A percentile compares a stretch with the other conserved stretches of the same genome.
phyloP scores from a whole-genome alignment of 305 asterid species.

The Fraxinus latifolia region DNA sequence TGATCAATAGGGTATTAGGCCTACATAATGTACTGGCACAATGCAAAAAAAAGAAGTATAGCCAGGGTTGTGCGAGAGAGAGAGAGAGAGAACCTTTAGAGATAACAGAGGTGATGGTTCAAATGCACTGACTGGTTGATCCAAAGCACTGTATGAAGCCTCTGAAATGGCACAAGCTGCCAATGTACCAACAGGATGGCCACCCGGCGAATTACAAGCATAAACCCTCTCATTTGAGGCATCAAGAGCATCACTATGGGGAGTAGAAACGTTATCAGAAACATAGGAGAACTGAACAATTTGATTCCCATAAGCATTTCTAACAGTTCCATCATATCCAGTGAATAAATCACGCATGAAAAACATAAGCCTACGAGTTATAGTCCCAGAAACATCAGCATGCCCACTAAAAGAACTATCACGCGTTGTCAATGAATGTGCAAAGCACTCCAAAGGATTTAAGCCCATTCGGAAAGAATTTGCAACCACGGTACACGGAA shows the following conservation, averaged over 20 bases:
- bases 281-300: conserved; percentile 67
- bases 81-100: conserved; percentile 53
- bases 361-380: conserved; percentile 65
- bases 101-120: conserved; percentile 82
- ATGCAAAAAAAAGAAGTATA: neutral
- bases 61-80: neutral
- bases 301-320: conserved; percentile 74
- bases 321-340: conserved; percentile 85
- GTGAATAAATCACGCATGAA: conserved; percentile 76
- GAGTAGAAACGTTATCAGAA: conserved; percentile 17
- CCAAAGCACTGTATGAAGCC: conserved; percentile 94
- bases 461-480: conserved; percentile 73
- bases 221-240: conserved; percentile 1
- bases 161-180: conserved; percentile 95
- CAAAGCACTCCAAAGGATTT: conserved; percentile 78
- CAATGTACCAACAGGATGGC: conserved; percentile 86
- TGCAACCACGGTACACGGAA: conserved; percentile 55
- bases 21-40: neutral
- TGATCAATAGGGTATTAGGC: neutral
- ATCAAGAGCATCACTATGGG: conserved; percentile 17
- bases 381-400: conserved; percentile 87
- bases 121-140: conserved; percentile 84
- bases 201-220: conserved; percentile 33
- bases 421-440: conserved; percentile 73
- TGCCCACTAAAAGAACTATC: conserved; percentile 89